These are phyloP conservation scores for Talaromyces sp. DNA, from an alignment of 2,329 filamentous ascomycete species.

Conservation along the genomic window DNA sequence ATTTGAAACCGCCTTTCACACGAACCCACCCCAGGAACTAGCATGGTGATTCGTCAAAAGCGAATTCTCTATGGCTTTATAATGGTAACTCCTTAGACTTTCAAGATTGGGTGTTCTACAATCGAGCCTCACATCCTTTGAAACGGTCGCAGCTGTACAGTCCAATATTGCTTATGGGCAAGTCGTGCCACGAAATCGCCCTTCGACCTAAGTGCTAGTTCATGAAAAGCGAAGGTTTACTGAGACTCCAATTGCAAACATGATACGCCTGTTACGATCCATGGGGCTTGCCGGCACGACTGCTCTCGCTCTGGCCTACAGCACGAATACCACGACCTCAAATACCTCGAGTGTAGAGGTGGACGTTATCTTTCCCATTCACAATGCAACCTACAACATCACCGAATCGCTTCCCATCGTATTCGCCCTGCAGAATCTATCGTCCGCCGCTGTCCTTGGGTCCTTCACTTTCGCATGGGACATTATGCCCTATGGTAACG, in stretches of 20 bases:
- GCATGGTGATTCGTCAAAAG: background rate
- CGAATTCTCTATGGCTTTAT: background rate
- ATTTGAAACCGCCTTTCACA: background rate
- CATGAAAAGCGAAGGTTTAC: background rate
- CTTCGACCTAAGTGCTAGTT: background rate
- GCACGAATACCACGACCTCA: background rate
- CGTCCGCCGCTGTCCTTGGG: conserved; percentile 1
- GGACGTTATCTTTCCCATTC: conserved; percentile 10
- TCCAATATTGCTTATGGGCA: background rate
- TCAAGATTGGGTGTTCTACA: background rate
- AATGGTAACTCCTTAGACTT: background rate
- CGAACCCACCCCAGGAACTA: background rate
- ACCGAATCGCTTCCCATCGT: conserved; percentile 8
- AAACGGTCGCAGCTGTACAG: background rate
- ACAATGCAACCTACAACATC: conserved; percentile 6
- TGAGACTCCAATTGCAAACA: background rate
- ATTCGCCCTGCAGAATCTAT: conserved; percentile 11
- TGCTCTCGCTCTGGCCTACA: background rate
- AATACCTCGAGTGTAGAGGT: conserved; percentile 3
- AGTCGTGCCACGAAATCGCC: background rate
- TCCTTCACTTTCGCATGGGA: conserved; percentile 10
- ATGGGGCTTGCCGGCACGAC: background rate
- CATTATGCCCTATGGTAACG: conserved; percentile 9
- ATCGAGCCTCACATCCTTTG: background rate
- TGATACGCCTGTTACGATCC: background rate